Base-by-base conservation (phyloP, 2,329 filamentous ascomycete species). In the Neonectria neomacrospora region DNA sequence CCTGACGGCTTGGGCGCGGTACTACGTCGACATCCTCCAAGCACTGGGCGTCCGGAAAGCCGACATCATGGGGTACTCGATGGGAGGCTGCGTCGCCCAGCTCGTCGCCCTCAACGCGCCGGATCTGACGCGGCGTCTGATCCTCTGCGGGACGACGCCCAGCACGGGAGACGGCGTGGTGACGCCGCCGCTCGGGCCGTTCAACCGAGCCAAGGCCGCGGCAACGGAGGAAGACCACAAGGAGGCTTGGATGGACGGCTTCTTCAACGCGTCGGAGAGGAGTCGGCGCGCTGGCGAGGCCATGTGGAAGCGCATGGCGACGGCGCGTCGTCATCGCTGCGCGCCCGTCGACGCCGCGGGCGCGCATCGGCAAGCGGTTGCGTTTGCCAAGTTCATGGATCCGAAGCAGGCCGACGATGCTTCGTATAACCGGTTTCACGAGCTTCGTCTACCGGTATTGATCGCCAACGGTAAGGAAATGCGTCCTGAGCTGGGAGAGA, bases 11-110 rank as follows among this genome's bases (percentile, higher is more conserved):
- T 78, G 76, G 75, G 76, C 76, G 11, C 64, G 69, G 54, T 67
- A 77, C 58, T 78, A 77, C 68, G 66, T 76, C 30, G 71, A 77
- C n/a, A 76, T 79, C 16, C 75, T 80, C 26, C 61, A 64, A 30
- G 77, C 74, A 3, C 78, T 81, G 64, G 79, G 79, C 6, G 65
- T 83, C n/a, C 32, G 58, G 0, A 68, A 79, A 53, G 74, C 80
- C 50, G 82, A 86, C 61, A 65, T 86, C 8, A 59, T 85, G 42
- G 83, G 84, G 1, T 86, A 82, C 71, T 84, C 80, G 10, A 82
- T 86, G 78, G 83, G 83, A 14, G 83, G 83, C 0, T 78, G 75
- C 32, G 78, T 78, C 5, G 82, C 80, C 7, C 83, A 85, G 65
- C 71, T 82, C 51, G 72, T 84, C 4, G 80, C 81, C 2, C 74